Base-by-base conservation (phyloP, 2,329 filamentous ascomycete genomes). In the Dactylellina haptotyla region DNA sequence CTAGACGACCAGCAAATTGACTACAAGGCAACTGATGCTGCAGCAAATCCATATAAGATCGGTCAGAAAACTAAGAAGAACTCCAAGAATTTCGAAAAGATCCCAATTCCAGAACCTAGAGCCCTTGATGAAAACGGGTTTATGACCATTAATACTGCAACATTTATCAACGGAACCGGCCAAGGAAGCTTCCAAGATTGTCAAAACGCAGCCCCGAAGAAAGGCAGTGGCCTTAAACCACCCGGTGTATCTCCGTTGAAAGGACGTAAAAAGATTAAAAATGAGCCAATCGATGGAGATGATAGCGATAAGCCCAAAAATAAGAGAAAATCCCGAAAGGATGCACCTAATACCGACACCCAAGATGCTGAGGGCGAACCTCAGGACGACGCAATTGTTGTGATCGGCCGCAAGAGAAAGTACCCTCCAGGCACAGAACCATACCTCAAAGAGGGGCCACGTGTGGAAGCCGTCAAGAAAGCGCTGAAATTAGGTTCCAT, bases 341-440 rank as follows among this genome's bases (percentile, higher is more conserved):
- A 51, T 18, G 37, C 41, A 26, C 18, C 3, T 18, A n/a, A 43
- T 14, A 2, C 18, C 2, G 66, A 57, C 20, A 10, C 32, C 5
- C 66, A 46, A 50, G 41, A 45, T 18, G 54, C 10, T 25, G 56
- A 69, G 12, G 8, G 8, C 9, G 63, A n/a, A 14, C 30, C 48
- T 6, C n/a, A 53, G 10, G 53, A 59, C 4, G 67, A 72, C 43
- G 34, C 59, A 1, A 16, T 72, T 25, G 46, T 61, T 16, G 56
- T 72, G 14, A 72, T 72, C 39, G 67, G 67, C 30, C 67, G 67
- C 12, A 72, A 65, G 30, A 45, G 67, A 39, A 72, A 72, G 25
- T 72, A 72, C 23, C 67, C 67, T 32, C 67, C 67, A n/a, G 67
- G 67, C 25, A 72, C 67, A 3, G 67, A 72, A 20, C 67, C 67